Conservation (phyloP, 192 early-diverging fungal genomes). For the Linderina pennispora region DNA sequence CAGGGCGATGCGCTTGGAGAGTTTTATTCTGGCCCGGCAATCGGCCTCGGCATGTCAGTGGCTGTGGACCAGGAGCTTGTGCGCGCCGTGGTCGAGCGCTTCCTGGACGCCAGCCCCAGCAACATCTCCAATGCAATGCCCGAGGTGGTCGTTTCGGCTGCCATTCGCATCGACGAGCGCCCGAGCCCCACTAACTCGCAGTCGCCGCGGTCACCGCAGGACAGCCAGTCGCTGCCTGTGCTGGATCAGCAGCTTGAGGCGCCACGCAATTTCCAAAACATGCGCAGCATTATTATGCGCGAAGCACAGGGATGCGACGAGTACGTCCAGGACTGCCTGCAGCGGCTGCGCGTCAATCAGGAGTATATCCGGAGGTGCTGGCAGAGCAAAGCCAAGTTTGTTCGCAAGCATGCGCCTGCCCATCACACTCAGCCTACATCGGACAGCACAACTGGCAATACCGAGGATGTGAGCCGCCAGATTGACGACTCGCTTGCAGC, state of each 20-base stretch:
- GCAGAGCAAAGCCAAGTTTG: slow-evolving; percentile 2
- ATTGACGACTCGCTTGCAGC: slow-evolving; percentile 3
- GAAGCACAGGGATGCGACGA: slow-evolving; percentile 37
- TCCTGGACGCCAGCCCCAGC: slow-evolving; percentile 30
- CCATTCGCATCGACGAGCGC: slow-evolving; percentile 11
- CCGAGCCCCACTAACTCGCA: not conserved
- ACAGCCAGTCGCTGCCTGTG: not conserved
- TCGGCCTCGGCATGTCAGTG: slow-evolving; percentile 25
- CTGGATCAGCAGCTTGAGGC: slow-evolving; percentile 5
- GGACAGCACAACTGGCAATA: not conserved
- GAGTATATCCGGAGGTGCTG: slow-evolving; percentile 5
- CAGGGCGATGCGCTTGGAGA: not conserved
- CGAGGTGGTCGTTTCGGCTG: slow-evolving; percentile 24
- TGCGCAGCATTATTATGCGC: slow-evolving; percentile 20
- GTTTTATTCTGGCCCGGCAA: slow-evolving; percentile 18
- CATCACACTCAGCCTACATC: slow-evolving; percentile 7
- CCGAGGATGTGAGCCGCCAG: not conserved
- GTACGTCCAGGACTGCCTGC: slow-evolving; percentile 27
- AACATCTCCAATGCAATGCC: slow-evolving; percentile 25
- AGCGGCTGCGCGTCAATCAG: slow-evolving; percentile 7
- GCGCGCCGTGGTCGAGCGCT: slow-evolving; percentile 40
- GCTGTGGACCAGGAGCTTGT: slow-evolving; percentile 38
- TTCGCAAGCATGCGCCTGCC: slow-evolving; percentile 5
- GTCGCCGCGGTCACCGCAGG: too few relatives aligned
- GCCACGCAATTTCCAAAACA: slow-evolving; percentile 9